Percentiles rank a stretch among this genome's conserved stretches.
These are phyloP conservation scores for Kurtzmaniella quercitrusa DNA, from an alignment of 1,139 yeast genomes.

Conservation along the genomic window DNA sequence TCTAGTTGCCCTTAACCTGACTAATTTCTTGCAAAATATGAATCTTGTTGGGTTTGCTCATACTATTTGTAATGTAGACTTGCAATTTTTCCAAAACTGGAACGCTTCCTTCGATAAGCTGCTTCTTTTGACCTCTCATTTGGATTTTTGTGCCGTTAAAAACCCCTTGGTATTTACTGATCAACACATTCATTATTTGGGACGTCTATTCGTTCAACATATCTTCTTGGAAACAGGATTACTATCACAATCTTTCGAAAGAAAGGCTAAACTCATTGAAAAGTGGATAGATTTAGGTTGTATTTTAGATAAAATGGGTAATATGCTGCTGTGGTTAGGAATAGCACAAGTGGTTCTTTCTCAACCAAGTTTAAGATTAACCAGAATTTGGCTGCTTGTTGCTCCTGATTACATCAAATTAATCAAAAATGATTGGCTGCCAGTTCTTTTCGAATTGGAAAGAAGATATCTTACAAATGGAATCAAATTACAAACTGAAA, in stretches of 20 bases:
- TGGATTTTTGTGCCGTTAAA: constrained; percentile 36
- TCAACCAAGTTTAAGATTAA: constrained; percentile 71
- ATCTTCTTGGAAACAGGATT: constrained; percentile 47
- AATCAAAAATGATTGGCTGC: constrained; percentile 86
- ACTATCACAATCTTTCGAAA: constrained; percentile 23
- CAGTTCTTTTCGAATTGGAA: constrained; percentile 85
- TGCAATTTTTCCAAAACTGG: constrained; percentile 61
- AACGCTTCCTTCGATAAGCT: constrained; percentile 60
- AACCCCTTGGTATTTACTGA: constrained; percentile 58
- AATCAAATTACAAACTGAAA: constrained; percentile 7
- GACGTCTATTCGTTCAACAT: constrained; percentile 68
- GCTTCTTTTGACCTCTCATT: constrained; percentile 24
- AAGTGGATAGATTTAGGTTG: constrained; percentile 90
- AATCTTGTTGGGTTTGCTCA: constrained; percentile 49
- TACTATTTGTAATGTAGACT: constrained; percentile 55
- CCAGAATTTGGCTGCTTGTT: constrained; percentile 73
- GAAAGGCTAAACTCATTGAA: constrained; percentile 64
- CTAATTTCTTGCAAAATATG: constrained; percentile 34
- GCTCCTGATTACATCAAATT: constrained; percentile 56
- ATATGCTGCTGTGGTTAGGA: constrained; percentile 94
- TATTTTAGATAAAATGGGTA: constrained; percentile 73
- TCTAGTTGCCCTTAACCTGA: constrained; percentile 2
- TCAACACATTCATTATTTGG: constrained; percentile 69
- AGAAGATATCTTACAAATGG: constrained; percentile 58
- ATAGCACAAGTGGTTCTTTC: constrained; percentile 82